A percentile compares a stretch with the other conserved stretches of the same genome.
These are phyloP conservation scores for Brettanomyces sp. DNA, from an alignment of 805 yeast genomes.

Conservation along the genomic window DNA sequence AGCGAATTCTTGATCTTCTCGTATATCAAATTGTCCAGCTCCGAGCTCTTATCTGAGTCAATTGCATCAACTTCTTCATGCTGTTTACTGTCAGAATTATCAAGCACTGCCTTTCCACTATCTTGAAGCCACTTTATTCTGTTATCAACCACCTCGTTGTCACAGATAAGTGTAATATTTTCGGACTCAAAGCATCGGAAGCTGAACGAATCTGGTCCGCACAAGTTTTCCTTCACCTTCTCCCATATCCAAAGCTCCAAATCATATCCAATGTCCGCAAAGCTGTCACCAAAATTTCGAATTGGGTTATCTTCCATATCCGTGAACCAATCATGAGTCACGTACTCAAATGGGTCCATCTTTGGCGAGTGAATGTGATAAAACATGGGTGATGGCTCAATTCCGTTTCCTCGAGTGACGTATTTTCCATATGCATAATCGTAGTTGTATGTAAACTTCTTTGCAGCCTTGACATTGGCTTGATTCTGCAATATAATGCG, in stretches of 20 bases:
- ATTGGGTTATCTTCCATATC: constrained; percentile 9
- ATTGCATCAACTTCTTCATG: not conserved
- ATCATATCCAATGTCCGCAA: constrained; percentile 14
- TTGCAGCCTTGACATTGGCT: not conserved
- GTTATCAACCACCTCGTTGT: constrained; percentile 9
- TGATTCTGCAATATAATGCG: constrained; percentile 1
- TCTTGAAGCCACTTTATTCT: constrained; percentile 17
- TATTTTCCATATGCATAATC: constrained; percentile 12
- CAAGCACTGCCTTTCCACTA: constrained; percentile 9
- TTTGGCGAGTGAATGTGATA: constrained; percentile 44
- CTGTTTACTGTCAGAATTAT: not conserved
- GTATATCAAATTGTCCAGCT: not conserved
- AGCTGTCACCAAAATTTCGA: constrained; percentile 19
- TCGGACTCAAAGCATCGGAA: constrained; percentile 14
- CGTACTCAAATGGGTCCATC: constrained; percentile 36
- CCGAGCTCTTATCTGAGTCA: not conserved
- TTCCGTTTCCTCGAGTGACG: not conserved
- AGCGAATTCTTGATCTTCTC: not conserved
- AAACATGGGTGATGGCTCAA: constrained; percentile 14
- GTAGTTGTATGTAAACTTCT: constrained; percentile 10
- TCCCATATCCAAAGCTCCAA: constrained; percentile 20
- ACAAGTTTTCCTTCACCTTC: constrained; percentile 10
- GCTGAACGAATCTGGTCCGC: constrained; percentile 5
- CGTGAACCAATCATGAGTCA: constrained; percentile 11
- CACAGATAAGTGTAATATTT: constrained; percentile 15